Conservation (phyloP, 2,329 filamentous ascomycete species). For the Dothideomycetes sp. region DNA sequence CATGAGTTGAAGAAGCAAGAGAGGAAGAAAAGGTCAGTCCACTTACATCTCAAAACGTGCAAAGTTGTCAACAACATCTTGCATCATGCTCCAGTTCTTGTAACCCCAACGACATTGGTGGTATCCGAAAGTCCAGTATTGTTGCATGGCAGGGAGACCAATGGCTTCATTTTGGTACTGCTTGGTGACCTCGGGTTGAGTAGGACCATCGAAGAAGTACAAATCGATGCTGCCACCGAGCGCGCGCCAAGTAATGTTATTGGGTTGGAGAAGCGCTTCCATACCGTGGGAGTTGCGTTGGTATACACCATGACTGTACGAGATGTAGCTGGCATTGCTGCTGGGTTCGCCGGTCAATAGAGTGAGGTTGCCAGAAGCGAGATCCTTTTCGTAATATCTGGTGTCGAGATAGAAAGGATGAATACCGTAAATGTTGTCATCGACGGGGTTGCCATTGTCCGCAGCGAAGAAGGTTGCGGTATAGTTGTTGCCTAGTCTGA, state of each 20-base stretch:
- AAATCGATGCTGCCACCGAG: conserved; percentile 70
- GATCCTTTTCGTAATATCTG: conserved; percentile 56
- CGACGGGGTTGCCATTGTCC: conserved; percentile 57
- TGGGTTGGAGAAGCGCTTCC: conserved; percentile 57
- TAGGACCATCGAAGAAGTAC: conserved; percentile 69
- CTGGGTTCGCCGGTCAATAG: conserved; percentile 48
- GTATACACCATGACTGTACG: conserved; percentile 68
- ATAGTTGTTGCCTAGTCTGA: conserved; percentile 63
- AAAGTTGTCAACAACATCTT: conserved; percentile 48
- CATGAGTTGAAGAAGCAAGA: no score
- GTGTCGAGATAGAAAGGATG: conserved; percentile 77
- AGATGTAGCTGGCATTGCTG: conserved; percentile 48
- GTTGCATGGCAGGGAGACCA: conserved; percentile 67
- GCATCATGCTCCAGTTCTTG: conserved; percentile 57
- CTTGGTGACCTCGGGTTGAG: conserved; percentile 57
- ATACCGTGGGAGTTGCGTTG: conserved; percentile 68
- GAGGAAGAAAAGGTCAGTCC: no score
- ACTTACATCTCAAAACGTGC: conserved; percentile 47
- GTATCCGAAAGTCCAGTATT: conserved; percentile 73
- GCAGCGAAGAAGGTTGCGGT: conserved; percentile 61
- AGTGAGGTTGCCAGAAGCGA: conserved; percentile 38
- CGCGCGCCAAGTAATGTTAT: conserved; percentile 62
- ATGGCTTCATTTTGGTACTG: conserved; percentile 59
- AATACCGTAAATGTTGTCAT: conserved; percentile 61
- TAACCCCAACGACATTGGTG: conserved; percentile 74